Conservation (phyloP, 441 rosid species). For the Viola pubescens region DNA sequence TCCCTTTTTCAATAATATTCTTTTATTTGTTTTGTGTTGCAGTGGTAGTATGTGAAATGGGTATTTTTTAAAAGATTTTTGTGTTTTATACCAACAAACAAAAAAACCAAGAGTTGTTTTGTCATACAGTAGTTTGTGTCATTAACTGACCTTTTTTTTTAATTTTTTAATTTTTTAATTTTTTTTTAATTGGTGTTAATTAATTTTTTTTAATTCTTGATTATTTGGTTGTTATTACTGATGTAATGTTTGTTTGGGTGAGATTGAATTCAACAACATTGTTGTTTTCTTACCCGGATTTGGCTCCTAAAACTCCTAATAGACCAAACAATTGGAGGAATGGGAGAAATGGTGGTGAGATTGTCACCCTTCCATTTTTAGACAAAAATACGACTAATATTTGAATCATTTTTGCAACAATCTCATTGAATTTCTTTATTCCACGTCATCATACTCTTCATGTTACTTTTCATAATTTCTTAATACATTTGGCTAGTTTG, state of each 20-base stretch:
- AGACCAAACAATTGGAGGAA: slow-evolving; percentile 72
- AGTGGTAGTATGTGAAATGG: slow-evolving; percentile 13
- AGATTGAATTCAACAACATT: slow-evolving; percentile 25
- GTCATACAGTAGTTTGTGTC: slow-evolving; percentile 24
- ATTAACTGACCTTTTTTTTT: too few relatives aligned
- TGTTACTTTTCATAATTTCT: too few relatives aligned
- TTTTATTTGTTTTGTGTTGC: not conserved
- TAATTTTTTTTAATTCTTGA: slow-evolving; percentile 12
- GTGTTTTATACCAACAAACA: not conserved
- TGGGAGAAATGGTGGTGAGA: slow-evolving; percentile 34
- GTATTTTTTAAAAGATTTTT: slow-evolving; percentile 18
- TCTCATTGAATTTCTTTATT: too few relatives aligned
- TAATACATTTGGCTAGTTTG: too few relatives aligned
- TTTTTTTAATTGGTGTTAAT: slow-evolving; percentile 6
- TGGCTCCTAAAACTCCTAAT: slow-evolving; percentile 60
- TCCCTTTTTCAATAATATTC: not conserved
- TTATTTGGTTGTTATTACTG: slow-evolving; percentile 2
- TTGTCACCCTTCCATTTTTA: slow-evolving; percentile 35
- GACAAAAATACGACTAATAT: slow-evolving; percentile 7
- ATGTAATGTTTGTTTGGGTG: slow-evolving; percentile 14
- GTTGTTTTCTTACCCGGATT: slow-evolving; percentile 41
- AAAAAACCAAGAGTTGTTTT: slow-evolving; percentile 15
- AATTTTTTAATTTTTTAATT: too few relatives aligned
- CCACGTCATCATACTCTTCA: too few relatives aligned
- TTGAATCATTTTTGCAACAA: too few relatives aligned